A percentile compares a stretch with the other conserved stretches of the same genome.
Evolutionary conservation across 2,329 filamentous ascomycete genomes (phyloP).

Genomic region (Botrytis byssoidea): DNA sequence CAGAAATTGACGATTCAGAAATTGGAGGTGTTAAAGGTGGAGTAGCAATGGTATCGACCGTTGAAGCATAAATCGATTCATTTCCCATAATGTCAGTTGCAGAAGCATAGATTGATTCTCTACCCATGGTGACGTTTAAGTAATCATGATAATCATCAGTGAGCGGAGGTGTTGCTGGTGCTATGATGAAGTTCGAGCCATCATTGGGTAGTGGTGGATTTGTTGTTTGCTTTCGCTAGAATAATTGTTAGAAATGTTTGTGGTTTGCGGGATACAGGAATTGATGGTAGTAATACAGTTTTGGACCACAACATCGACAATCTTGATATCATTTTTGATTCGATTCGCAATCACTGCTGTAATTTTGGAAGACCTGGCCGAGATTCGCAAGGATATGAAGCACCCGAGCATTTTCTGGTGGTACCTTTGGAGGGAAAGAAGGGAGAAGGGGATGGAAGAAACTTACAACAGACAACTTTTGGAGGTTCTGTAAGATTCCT

Average conservation of each 20-base stretch:
- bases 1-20: not conserved
- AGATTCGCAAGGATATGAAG: not conserved
- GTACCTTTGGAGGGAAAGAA: not conserved
- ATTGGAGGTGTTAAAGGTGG: not conserved
- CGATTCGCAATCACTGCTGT: not conserved
- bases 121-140: not conserved
- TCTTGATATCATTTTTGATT: not conserved
- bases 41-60: not conserved
- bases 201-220: not conserved
- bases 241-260: not conserved
- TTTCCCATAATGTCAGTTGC: not conserved
- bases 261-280: not conserved
- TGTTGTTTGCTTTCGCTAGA: constrained; percentile 11
- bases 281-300: not conserved
- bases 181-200: not conserved
- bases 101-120: not conserved
- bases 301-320: not conserved
- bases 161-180: not conserved
- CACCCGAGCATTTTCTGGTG: not conserved
- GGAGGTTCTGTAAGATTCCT: not conserved
- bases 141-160: not conserved
- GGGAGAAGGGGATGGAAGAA: not conserved
- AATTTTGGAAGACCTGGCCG: not conserved
- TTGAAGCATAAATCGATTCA: not conserved
- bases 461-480: constrained; percentile 8